phyloP scores from a whole-genome alignment of 177 flowering plant genomes.

The Vitis hybrid region DNA sequence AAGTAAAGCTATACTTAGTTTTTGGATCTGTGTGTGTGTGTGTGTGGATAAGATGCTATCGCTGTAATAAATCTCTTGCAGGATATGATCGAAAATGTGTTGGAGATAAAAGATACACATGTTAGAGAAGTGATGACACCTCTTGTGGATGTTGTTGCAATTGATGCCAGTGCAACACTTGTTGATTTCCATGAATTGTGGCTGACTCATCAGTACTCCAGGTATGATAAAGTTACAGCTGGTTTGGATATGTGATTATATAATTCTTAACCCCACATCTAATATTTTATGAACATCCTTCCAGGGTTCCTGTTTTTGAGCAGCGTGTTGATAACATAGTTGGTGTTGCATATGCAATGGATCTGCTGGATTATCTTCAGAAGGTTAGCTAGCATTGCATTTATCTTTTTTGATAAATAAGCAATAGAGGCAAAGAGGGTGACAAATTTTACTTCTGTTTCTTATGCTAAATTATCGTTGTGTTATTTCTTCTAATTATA shows the following conservation, averaged over 20 bases:
- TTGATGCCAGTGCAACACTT: constrained; percentile 87
- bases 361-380: constrained; percentile 87
- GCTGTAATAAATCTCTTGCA: constrained; percentile 30
- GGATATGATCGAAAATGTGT: constrained; percentile 99
- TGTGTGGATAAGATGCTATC: constrained; percentile 1
- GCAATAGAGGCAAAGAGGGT: too few species aligned
- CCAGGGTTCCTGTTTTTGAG: constrained; percentile 97
- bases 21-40: too few species aligned
- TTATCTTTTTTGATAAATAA: too few species aligned
- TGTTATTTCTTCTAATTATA: constrained; percentile 17
- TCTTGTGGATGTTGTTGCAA: constrained; percentile 98
- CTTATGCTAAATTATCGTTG: constrained; percentile 2
- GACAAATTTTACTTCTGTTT: constrained; percentile 6
- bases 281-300: constrained; percentile 18
- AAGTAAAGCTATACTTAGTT: too few species aligned
- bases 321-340: constrained; percentile 98
- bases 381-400: constrained; percentile 45
- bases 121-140: constrained; percentile 99
- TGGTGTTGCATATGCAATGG: constrained; percentile 98
- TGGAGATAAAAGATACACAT: constrained; percentile 97
- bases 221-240: constrained; percentile 37
- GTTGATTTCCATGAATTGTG: constrained; percentile 80
- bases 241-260: not conserved
- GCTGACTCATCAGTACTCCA: constrained; percentile 95
- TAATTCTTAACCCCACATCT: not conserved